These are phyloP conservation scores for Coemansia sp. DNA, from an alignment of 192 early-diverging fungal genomes.

Conservation along the genomic window DNA sequence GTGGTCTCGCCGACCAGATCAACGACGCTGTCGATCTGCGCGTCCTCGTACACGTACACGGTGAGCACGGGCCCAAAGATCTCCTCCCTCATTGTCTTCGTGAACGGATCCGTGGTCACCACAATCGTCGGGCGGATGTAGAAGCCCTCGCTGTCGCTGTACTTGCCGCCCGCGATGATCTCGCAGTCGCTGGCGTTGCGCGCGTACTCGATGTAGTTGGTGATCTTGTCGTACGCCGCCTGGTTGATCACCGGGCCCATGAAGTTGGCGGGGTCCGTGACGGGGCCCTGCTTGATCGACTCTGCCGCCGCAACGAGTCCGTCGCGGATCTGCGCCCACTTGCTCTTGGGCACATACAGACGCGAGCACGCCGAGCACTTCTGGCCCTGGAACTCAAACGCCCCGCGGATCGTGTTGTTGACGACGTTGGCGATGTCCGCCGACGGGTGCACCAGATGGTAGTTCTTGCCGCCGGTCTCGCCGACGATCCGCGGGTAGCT, in stretches of 20 bases:
- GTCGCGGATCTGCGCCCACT: slow-evolving; percentile 75
- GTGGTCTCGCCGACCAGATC: slow-evolving; percentile 78
- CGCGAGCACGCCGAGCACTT: slow-evolving; percentile 98
- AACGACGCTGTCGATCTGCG: slow-evolving; percentile 73
- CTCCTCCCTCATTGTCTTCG: slow-evolving; percentile 90
- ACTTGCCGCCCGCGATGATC: slow-evolving; percentile 90
- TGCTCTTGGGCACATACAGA: slow-evolving; percentile 82
- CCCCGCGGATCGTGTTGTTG: slow-evolving; percentile 84
- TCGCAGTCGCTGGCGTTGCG: slow-evolving; percentile 67
- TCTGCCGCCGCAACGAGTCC: slow-evolving; percentile 65
- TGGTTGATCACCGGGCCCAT: slow-evolving; percentile 90
- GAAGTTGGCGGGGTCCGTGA: slow-evolving; percentile 88
- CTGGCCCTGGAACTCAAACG: slow-evolving; percentile 98
- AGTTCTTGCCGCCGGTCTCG: slow-evolving; percentile 99
- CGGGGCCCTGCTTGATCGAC: slow-evolving; percentile 82
- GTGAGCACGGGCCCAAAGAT: slow-evolving; percentile 98
- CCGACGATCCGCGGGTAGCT: slow-evolving; percentile 97
- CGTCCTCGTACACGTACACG: slow-evolving; percentile 85
- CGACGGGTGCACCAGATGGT: slow-evolving; percentile 84
- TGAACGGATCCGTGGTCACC: slow-evolving; percentile 76
- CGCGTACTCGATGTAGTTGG: slow-evolving; percentile 83
- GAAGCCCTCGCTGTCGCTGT: slow-evolving; percentile 86
- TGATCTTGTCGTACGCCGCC: slow-evolving; percentile 92
- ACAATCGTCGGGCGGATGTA: slow-evolving; percentile 91
- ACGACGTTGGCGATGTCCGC: slow-evolving; percentile 79